These are phyloP conservation scores for Colletotrichum musae DNA, from an alignment of 2,329 filamentous ascomycete genomes.

Conservation along the genomic window DNA sequence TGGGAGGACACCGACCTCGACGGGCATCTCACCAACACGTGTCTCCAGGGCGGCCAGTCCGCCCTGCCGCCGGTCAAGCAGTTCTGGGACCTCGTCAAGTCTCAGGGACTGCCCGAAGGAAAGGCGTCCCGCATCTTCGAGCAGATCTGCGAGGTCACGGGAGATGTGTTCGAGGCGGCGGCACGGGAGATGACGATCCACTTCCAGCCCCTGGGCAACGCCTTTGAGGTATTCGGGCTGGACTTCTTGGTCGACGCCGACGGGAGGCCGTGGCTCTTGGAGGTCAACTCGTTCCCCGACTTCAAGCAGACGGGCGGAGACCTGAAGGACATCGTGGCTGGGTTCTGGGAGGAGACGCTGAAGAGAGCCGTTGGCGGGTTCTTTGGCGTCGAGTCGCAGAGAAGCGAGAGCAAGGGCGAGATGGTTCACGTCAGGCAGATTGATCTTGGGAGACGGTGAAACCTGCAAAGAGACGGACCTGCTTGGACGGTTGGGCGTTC, in stretches of 20 bases:
- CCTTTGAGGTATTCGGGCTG: slow-evolving; percentile 92
- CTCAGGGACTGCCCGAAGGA: slow-evolving; percentile 45
- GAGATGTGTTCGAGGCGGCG: slow-evolving; percentile 88
- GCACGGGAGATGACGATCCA: slow-evolving; percentile 87
- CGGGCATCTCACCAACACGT: slow-evolving; percentile 94
- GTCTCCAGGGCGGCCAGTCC: slow-evolving; percentile 76
- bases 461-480: background rate
- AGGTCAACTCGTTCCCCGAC: slow-evolving; percentile 97
- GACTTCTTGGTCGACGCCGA: slow-evolving; percentile 86
- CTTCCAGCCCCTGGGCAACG: slow-evolving; percentile 90
- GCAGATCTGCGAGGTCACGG: slow-evolving; percentile 82
- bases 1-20: slow-evolving; percentile 70
- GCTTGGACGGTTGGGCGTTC: slow-evolving; percentile 23
- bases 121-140: slow-evolving; percentile 76
- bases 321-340: slow-evolving; percentile 78
- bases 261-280: slow-evolving; percentile 81
- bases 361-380: slow-evolving; percentile 77
- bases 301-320: slow-evolving; percentile 91
- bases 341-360: slow-evolving; percentile 83
- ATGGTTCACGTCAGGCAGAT: slow-evolving; percentile 69
- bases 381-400: slow-evolving; percentile 61
- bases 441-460: slow-evolving; percentile 64
- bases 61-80: slow-evolving; percentile 75
- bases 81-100: slow-evolving; percentile 77
- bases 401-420: slow-evolving; percentile 48